phyloP scores from a whole-genome alignment of 2,329 filamentous ascomycete genomes.

The Fusarium euwallaceae region DNA sequence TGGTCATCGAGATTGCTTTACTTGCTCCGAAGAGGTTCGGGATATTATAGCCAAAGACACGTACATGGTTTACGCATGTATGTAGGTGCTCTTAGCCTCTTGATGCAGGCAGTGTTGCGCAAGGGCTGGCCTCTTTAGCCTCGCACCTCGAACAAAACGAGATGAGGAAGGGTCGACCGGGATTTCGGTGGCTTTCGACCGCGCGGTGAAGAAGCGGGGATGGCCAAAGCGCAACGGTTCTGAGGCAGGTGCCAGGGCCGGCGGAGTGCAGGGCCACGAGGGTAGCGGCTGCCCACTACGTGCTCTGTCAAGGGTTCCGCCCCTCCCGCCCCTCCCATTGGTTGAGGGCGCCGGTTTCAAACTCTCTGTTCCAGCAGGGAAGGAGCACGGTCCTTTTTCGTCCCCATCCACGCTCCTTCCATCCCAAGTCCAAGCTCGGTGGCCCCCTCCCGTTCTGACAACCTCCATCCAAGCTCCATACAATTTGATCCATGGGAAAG shows the following conservation, averaged over 20 bases:
- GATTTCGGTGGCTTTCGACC: constrained; percentile 30
- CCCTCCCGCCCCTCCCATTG: constrained; percentile 21
- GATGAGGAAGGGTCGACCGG: constrained; percentile 36
- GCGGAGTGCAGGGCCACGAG: constrained; percentile 6
- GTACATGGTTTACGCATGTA: neutral
- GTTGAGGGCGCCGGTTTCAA: constrained; percentile 34
- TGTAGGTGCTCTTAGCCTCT: neutral
- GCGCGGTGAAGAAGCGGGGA: constrained; percentile 36
- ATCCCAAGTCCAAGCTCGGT: constrained; percentile 13
- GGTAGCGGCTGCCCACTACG: constrained; percentile 1
- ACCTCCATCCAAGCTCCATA: constrained; percentile 17
- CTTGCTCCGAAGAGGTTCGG: constrained; percentile 23
- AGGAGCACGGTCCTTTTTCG: constrained; percentile 38
- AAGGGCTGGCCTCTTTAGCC: constrained; percentile 21
- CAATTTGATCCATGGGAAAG: neutral
- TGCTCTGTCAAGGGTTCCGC: constrained; percentile 26
- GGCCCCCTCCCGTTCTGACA: constrained; percentile 37
- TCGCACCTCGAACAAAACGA: constrained; percentile 37
- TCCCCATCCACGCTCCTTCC: constrained; percentile 22
- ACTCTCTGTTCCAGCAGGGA: constrained; percentile 39
- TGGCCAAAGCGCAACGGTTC: constrained; percentile 16
- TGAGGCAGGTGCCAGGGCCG: constrained; percentile 11
- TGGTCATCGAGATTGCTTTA: constrained; percentile 23
- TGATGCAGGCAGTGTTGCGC: constrained; percentile 1
- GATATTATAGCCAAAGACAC: constrained; percentile 9